Evolutionary conservation across 768 basidiomycete species (phyloP), one percentile per base, ranked within the genome.

Genomic region (Boletus fagicola): DNA sequence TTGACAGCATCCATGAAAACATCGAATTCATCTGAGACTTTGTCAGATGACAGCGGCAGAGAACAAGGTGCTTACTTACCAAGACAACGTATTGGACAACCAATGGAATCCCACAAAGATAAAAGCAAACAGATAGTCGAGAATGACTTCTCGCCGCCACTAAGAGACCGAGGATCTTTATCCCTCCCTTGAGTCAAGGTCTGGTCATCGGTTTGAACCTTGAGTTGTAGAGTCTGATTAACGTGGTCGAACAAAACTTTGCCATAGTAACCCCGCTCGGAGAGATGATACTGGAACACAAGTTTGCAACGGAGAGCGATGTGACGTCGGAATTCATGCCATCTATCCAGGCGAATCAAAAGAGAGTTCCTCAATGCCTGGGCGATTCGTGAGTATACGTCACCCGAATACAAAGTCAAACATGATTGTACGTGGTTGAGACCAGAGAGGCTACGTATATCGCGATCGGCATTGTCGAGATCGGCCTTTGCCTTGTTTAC

Each of bases 1-100:
- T 92, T 93, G 57, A 93, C 86, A 24, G 91, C 91, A 68, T 95
- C 93, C 92, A 98, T 94, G 78, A 96, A 98, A 12, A 98, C 96
- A 65, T 98, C 96, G 68, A 97, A 99, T 71, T 99, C 97, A 66
- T 99, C 97, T 86, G 59, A 16, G 7, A 38, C 2, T 10, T 43
- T 44, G 60, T 72, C 36, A 72, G 62, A 51, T 31, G 9, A 49
- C 22, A 8, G 26, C 24, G 8, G 26, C 18, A 12, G 4, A 18
- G 4, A 39, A 49, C 28, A 33, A 35, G 18, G 4, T 57, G 12
- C 7, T 44, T 35, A 72, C 80, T 42, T 65, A 90, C 90, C 90
- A 24, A 98, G 83, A 67, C 96, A 98, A 57, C 97, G 80, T 46
- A 99, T 78, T 1, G 97, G 97, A 68, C 95, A 95, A 1, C 91